phyloP scores from a whole-genome alignment of 495 filamentous ascomycete species.

The Daldinia grandis region DNA sequence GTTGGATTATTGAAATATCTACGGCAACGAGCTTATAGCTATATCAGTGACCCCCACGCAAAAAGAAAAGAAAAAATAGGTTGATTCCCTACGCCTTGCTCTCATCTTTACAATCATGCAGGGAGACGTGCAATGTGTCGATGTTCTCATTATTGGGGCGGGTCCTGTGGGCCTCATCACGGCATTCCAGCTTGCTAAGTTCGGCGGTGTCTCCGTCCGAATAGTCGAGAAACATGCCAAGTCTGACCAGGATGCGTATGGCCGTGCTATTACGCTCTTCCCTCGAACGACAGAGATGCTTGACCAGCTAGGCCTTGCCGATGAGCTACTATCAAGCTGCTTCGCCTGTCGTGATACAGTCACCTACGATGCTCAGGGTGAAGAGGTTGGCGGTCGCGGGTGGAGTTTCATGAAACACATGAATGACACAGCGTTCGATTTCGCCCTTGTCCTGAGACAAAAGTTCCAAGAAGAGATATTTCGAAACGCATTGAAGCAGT shows the following conservation, averaged over 20 bases:
- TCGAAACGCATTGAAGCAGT: conserved; percentile 46
- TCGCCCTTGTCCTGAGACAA: conserved; percentile 54
- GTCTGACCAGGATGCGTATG: conserved; percentile 49
- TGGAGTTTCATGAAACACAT: conserved; percentile 48
- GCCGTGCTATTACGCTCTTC: conserved; percentile 55
- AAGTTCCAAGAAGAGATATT: conserved; percentile 55
- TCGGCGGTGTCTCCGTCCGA: conserved; percentile 56
- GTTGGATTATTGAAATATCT: neutral
- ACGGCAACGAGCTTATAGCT: neutral
- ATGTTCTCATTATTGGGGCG: conserved; percentile 70
- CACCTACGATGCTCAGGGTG: conserved; percentile 52
- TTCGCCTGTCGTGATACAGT: conserved; percentile 59
- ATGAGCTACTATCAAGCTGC: conserved; percentile 55
- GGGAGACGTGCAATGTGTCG: conserved; percentile 41
- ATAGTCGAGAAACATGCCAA: conserved; percentile 52
- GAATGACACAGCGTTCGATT: conserved; percentile 49
- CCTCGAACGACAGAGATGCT: conserved; percentile 57
- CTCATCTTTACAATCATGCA: conserved; percentile 16
- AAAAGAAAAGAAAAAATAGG: neutral
- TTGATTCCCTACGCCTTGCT: neutral
- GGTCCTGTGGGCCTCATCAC: conserved; percentile 73
- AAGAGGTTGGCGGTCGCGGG: conserved; percentile 42
- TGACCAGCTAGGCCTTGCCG: conserved; percentile 51
- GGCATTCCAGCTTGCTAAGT: conserved; percentile 69
- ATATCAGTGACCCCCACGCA: neutral